phyloP scores from a whole-genome alignment of 116 monocot genomes.

The Phalaenopsis hybrid region DNA sequence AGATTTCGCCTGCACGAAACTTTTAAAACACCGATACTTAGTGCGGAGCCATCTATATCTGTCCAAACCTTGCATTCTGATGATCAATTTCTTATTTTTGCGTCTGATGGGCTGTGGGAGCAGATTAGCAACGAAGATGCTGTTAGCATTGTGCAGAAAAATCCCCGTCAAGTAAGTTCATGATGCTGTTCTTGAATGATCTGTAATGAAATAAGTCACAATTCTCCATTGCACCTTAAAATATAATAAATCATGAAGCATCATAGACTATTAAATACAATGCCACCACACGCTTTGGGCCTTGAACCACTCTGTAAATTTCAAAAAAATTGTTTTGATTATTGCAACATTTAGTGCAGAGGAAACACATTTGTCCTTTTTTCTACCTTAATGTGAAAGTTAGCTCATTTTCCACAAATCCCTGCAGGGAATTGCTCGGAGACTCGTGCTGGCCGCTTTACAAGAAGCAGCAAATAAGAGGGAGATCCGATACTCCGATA shows the following conservation, averaged over 20 bases:
- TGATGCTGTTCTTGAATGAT: neutral
- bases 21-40: slow-evolving; percentile 68
- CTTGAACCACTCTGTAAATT: neutral
- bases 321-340: neutral
- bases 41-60: slow-evolving; percentile 67
- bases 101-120: slow-evolving; percentile 98
- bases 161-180: slow-evolving; percentile 68
- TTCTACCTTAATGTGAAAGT: neutral
- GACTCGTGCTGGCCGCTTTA: slow-evolving; percentile 55
- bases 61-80: slow-evolving; percentile 51
- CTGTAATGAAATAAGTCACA: neutral
- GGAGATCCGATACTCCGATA: slow-evolving; percentile 75
- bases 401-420: neutral
- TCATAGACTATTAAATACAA: neutral
- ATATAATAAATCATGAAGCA: neutral
- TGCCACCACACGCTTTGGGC: neutral
- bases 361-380: neutral
- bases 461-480: slow-evolving; percentile 59
- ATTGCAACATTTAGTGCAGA: neutral
- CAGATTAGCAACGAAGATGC: slow-evolving; percentile 89
- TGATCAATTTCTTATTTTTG: slow-evolving; percentile 89
- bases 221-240: neutral
- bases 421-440: slow-evolving; percentile 60
- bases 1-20: slow-evolving; percentile 72
- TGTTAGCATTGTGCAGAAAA: slow-evolving; percentile 67